Evolutionary conservation across 2,329 filamentous ascomycete genomes (phyloP).

Genomic region (Lasiodiplodia theobromae): DNA sequence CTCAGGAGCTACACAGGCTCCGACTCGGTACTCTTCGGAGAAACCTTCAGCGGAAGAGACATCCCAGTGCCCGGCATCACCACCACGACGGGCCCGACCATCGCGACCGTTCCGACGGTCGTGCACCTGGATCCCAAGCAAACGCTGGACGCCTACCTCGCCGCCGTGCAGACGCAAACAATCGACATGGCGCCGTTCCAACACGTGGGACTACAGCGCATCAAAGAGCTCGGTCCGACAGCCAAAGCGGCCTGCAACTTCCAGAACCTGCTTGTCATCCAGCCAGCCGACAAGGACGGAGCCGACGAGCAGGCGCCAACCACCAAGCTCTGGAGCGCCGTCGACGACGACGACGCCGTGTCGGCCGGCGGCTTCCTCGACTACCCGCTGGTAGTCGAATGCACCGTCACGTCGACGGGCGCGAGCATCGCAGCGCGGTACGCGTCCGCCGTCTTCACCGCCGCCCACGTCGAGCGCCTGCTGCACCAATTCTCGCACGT

Average conservation of each 20-base stretch:
- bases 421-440: no score
- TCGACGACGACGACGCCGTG: slow-evolving; percentile 4
- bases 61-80: slow-evolving; percentile 33
- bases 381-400: slow-evolving; percentile 13
- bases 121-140: slow-evolving; percentile 31
- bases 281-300: slow-evolving; percentile 36
- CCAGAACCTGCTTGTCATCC: slow-evolving; percentile 60
- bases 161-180: background rate
- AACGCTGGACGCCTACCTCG: slow-evolving; percentile 30
- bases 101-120: slow-evolving; percentile 41
- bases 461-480: no score
- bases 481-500: no score
- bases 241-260: slow-evolving; percentile 53
- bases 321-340: background rate
- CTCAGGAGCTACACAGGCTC: slow-evolving; percentile 33
- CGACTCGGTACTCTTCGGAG: slow-evolving; percentile 39
- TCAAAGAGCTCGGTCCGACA: background rate
- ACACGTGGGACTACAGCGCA: background rate
- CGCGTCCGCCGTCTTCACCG: no score
- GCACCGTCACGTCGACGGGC: background rate
- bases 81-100: slow-evolving; percentile 37
- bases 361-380: slow-evolving; percentile 6
- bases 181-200: slow-evolving; percentile 4
- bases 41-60: slow-evolving; percentile 37
- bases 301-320: slow-evolving; percentile 8